Evolutionary conservation across 1,284 basidiomycete species (phyloP).

Genomic region (Somion occarium): DNA sequence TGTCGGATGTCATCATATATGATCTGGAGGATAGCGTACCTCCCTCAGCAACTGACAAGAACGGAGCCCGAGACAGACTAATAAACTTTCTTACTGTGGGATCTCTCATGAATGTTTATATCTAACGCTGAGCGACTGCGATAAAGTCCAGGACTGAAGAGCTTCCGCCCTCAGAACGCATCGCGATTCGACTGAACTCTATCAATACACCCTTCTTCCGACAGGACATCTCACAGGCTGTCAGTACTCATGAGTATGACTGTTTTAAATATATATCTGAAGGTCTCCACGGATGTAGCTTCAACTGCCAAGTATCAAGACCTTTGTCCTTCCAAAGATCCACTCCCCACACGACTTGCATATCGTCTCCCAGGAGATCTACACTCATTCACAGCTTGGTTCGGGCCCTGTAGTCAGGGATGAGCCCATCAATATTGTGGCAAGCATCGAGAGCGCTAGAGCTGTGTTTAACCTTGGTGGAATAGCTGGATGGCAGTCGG

Average conservation of each 20-base stretch:
- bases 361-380: constrained; percentile 49
- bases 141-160: constrained; percentile 24
- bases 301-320: constrained; percentile 40
- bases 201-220: constrained; percentile 68
- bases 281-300: neutral
- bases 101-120: constrained; percentile 6
- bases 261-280: neutral
- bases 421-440: constrained; percentile 55
- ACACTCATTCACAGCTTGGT: constrained; percentile 21
- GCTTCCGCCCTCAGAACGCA: constrained; percentile 41
- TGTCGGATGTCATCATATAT: constrained; percentile 77
- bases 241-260: constrained; percentile 34
- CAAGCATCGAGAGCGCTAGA: constrained; percentile 78
- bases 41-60: constrained; percentile 56
- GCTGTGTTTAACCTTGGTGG: constrained; percentile 55
- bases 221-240: constrained; percentile 61
- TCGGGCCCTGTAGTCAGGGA: constrained; percentile 12
- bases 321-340: constrained; percentile 77
- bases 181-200: constrained; percentile 77
- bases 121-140: too few relatives aligned
- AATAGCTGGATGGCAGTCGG: constrained; percentile 61
- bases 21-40: constrained; percentile 84
- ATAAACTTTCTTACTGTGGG: constrained; percentile 54
- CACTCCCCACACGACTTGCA: constrained; percentile 64
- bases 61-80: constrained; percentile 54